Conservation (phyloP, 2,329 filamentous ascomycete species). For the Mariannaea elegans region DNA sequence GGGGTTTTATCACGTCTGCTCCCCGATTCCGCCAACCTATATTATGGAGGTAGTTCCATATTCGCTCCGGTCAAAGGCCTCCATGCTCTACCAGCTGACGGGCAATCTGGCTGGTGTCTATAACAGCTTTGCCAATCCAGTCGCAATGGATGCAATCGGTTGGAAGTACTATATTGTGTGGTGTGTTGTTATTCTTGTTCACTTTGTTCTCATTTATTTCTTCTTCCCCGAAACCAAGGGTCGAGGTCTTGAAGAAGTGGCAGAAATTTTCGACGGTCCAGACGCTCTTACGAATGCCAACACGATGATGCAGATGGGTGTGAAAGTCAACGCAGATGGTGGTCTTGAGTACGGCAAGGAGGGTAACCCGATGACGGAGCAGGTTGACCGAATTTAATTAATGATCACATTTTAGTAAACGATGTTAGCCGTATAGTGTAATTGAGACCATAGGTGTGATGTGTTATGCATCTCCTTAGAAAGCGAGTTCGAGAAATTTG, state of each 20-base stretch:
- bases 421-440: too few relatives aligned
- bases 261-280: slow-evolving; percentile 34
- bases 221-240: slow-evolving; percentile 40
- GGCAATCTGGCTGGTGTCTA: slow-evolving; percentile 41
- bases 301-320: slow-evolving; percentile 30
- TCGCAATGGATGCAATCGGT: slow-evolving; percentile 49
- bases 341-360: slow-evolving; percentile 8
- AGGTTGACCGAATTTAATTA: slow-evolving; percentile 14
- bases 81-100: slow-evolving; percentile 42
- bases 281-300: slow-evolving; percentile 30
- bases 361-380: not conserved
- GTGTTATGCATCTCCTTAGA: too few relatives aligned
- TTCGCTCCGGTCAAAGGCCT: slow-evolving; percentile 41
- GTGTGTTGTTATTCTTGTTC: slow-evolving; percentile 42
- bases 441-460: too few relatives aligned
- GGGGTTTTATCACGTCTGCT: slow-evolving; percentile 44
- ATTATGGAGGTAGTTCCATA: slow-evolving; percentile 54
- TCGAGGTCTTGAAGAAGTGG: slow-evolving; percentile 34
- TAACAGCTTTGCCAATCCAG: slow-evolving; percentile 55
- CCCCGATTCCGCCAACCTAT: slow-evolving; percentile 54
- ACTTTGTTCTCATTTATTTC: slow-evolving; percentile 40
- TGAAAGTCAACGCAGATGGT: slow-evolving; percentile 15
- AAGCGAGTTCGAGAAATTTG: too few relatives aligned
- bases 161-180: slow-evolving; percentile 58
- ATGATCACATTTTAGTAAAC: too few relatives aligned